Evolutionary conservation across 805 yeast species (phyloP).

Genomic region (baker's yeast (Saccharomyces cerevisiae)): DNA sequence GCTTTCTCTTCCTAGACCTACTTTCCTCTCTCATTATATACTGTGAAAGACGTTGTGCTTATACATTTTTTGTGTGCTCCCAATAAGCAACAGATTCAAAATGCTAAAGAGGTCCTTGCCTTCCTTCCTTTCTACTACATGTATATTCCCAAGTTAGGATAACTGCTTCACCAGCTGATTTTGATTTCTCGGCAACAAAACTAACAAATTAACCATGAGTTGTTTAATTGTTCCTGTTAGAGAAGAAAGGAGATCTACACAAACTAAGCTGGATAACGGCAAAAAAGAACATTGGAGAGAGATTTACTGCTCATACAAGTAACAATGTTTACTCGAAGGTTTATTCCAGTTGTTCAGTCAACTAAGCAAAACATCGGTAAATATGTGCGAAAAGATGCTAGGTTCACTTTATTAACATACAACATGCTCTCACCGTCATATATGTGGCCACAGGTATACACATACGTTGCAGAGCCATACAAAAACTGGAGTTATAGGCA

Average conservation of each 20-base stretch:
- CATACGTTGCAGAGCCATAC: constrained; percentile 39
- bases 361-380: neutral
- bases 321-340: constrained; percentile 3
- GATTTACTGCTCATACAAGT: neutral
- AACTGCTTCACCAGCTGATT: neutral
- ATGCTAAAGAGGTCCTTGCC: neutral
- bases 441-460: constrained; percentile 51
- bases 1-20: neutral
- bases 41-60: neutral
- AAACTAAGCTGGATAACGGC: neutral
- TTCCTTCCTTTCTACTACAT: neutral
- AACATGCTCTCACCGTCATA: constrained; percentile 47
- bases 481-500: constrained; percentile 46
- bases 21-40: neutral
- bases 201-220: neutral
- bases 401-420: constrained; percentile 34
- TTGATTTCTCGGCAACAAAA: neutral
- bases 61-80: neutral
- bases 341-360: constrained; percentile 1
- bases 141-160: neutral
- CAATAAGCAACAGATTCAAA: neutral
- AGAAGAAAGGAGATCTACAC: neutral
- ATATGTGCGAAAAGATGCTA: constrained; percentile 9
- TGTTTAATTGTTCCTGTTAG: neutral
- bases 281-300: neutral